Base-by-base conservation (phyloP, 116 monocot genomes). In the Cymodocea nodosa region DNA sequence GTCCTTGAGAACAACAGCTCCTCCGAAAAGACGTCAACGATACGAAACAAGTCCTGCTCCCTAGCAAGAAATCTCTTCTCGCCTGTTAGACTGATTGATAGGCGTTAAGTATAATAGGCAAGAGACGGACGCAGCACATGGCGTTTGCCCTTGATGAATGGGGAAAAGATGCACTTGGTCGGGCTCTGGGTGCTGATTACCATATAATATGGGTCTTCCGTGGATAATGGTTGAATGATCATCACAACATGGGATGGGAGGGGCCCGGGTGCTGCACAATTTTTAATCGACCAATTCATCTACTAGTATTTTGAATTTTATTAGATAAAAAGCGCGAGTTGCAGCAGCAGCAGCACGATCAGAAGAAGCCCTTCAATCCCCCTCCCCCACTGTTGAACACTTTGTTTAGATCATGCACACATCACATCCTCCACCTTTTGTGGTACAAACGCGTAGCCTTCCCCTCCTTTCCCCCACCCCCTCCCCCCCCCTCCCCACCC, bases 141-240 rank as follows among this genome's bases (percentile, higher is more conserved):
- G 22, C 64, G 11, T 50, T 64, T 23, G 7, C 44, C 66, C 66
- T 66, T 66, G 66, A 66, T 66, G 66, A 8, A 35, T 52, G 66
- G 66, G 52, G 25, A 52, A 66, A 66, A 52, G 51, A 66, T 66
- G 66, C 66, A 66, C 16, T 52, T 52, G 57, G 44, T 44, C 44
- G 44, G 44, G 44, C 11, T 44, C 44, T 44, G 44, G 9, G 44
- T 44, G 44, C 44, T 30, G 2, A 30, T 30, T 3, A 30, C 3
- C 30, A 30, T 30, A 30, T 30, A 30, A 30, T 30, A 30, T 30
- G 30, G 30, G 30, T 30, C 30, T 30, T 30, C 30, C 30, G 30
- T 30, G 30, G 30, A 30, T 30, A 30, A 30, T 30, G 30, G 2
- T 3, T 30, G 30, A 30, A 30, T 3, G 30, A 30, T 30, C 30